phyloP scores from a whole-genome alignment of 2,329 filamentous ascomycete genomes.

The Neonectria magnoliae region DNA sequence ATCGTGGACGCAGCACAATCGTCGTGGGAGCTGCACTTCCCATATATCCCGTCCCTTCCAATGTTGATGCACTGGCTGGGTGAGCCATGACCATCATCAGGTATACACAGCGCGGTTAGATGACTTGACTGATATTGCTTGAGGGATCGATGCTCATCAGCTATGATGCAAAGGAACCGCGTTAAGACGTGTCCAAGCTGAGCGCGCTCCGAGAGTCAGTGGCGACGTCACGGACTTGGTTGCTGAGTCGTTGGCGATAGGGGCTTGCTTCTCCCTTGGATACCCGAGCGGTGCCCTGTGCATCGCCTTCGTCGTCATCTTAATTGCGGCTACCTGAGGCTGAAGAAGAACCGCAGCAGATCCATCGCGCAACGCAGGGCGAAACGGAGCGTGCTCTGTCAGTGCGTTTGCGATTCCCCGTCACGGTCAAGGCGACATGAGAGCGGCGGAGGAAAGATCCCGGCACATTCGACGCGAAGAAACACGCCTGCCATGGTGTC shows the following conservation, averaged over 20 bases:
- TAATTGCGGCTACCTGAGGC: slow-evolving; percentile 11
- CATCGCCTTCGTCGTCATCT: slow-evolving; percentile 1
- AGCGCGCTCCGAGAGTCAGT: neutral
- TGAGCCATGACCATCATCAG: slow-evolving; percentile 12
- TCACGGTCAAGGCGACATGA: neutral
- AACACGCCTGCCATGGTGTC: neutral
- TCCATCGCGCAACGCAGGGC: neutral
- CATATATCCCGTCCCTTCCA: slow-evolving; percentile 5
- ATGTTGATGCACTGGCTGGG: neutral
- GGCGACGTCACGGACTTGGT: slow-evolving; percentile 8
- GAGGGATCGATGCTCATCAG: slow-evolving; percentile 3
- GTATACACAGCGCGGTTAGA: slow-evolving; percentile 12
- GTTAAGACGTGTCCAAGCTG: slow-evolving; percentile 7
- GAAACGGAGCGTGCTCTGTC: slow-evolving; percentile 6
- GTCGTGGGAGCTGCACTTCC: neutral
- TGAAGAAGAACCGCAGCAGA: slow-evolving; percentile 7
- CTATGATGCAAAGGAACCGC: slow-evolving; percentile 12
- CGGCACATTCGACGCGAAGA: neutral
- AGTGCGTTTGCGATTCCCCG: neutral
- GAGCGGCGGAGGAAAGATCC: neutral
- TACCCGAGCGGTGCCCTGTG: slow-evolving; percentile 9
- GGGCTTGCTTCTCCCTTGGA: slow-evolving; percentile 5
- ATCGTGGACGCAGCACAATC: slow-evolving; percentile 1
- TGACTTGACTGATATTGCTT: slow-evolving; percentile 17
- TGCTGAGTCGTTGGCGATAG: neutral